These are phyloP conservation scores for Paratinospora sagittata DNA, from an alignment of 164 flowering plant genomes.

Conservation along the genomic window DNA sequence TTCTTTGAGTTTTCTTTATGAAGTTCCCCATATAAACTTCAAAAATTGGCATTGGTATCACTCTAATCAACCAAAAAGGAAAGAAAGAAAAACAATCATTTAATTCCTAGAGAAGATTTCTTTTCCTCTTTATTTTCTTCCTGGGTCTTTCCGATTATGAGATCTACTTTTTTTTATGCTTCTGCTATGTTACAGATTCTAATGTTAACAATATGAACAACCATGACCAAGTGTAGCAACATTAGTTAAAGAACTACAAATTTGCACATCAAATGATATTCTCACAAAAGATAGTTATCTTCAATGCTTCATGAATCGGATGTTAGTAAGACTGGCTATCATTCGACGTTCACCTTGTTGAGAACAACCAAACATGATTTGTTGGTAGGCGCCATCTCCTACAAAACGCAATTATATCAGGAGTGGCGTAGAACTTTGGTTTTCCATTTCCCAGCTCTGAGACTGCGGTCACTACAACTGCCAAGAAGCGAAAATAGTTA, in stretches of 20 bases:
- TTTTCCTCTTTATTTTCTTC: no score
- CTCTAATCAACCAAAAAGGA: no score
- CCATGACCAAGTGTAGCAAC: neutral
- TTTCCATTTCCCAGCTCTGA: conserved; percentile 85
- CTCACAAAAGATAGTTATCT: neutral
- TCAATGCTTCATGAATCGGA: neutral
- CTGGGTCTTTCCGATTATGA: no score
- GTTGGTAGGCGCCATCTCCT: conserved; percentile 92
- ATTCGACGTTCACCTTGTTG: conserved; percentile 59
- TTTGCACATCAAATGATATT: neutral
- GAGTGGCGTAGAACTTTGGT: conserved; percentile 90
- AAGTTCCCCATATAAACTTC: no score
- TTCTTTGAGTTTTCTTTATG: no score
- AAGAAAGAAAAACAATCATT: no score
- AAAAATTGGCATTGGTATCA: no score
- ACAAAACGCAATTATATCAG: conserved; percentile 88
- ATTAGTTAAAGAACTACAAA: neutral
- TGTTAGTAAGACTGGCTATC: neutral
- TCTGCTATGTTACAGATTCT: neutral
- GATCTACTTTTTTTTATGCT: no score
- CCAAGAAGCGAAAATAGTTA: conserved; percentile 16
- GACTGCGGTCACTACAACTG: conserved; percentile 96
- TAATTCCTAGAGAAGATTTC: no score
- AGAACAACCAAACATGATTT: conserved; percentile 94
- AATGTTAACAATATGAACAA: neutral